Conservation (phyloP, 225 moss, liverwort and hornwort species). For the Physcomitrium patens region DNA sequence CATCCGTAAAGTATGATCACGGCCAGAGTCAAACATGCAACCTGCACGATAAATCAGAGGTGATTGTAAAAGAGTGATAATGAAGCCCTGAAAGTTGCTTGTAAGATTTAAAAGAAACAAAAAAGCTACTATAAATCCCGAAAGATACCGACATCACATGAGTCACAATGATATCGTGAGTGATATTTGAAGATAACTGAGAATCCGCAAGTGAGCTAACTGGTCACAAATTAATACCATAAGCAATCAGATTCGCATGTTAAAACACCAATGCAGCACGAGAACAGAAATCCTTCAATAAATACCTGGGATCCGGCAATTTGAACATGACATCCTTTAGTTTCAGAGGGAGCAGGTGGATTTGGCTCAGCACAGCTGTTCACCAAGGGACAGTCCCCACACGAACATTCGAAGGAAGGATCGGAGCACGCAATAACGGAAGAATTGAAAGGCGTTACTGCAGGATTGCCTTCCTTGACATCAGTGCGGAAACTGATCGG, state of each 20-base stretch:
- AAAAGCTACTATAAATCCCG: slow-evolving; percentile 13
- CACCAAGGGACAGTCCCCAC: slow-evolving; percentile 92
- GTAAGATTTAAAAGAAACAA: not conserved
- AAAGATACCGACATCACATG: not conserved
- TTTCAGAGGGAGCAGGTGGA: slow-evolving; percentile 66
- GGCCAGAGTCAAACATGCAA: slow-evolving; percentile 69
- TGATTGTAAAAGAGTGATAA: slow-evolving; percentile 5
- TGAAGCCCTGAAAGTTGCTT: slow-evolving; percentile 1
- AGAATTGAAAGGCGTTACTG: slow-evolving; percentile 67
- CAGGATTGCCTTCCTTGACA: slow-evolving; percentile 29
- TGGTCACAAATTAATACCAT: slow-evolving; percentile 3
- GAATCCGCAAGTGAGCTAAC: slow-evolving; percentile 5
- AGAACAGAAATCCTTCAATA: not conserved
- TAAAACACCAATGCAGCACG: not conserved
- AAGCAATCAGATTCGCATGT: slow-evolving; percentile 10
- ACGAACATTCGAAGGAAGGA: slow-evolving; percentile 86
- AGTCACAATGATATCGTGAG: not conserved
- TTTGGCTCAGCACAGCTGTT: slow-evolving; percentile 72
- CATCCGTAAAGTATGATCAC: slow-evolving; percentile 67
- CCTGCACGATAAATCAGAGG: slow-evolving; percentile 49
- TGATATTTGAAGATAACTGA: not conserved
- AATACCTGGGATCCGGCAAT: slow-evolving; percentile 69
- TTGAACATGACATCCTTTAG: slow-evolving; percentile 67
- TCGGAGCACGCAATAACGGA: slow-evolving; percentile 77
- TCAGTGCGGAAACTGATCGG: slow-evolving; percentile 72